Conservation (phyloP, 306 rosid species). For the Cyclanthera cordifolia region DNA sequence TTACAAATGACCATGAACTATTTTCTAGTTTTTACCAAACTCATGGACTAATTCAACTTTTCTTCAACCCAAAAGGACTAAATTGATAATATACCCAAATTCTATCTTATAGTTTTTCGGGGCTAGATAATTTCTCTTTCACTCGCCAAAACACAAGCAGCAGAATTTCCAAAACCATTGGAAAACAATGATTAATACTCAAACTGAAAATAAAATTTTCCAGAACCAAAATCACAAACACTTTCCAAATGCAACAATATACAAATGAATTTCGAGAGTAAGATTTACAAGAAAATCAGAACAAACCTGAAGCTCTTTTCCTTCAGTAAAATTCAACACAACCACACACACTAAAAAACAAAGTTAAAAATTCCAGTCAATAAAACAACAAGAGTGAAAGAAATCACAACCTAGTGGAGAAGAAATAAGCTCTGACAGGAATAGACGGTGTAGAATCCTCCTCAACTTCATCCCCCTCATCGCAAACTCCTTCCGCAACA, state of each 20-base stretch:
- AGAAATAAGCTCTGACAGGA: slow-evolving; percentile 78
- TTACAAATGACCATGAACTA: no score
- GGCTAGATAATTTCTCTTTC: not conserved
- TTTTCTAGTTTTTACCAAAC: no score
- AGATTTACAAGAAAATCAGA: not conserved
- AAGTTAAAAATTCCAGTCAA: not conserved
- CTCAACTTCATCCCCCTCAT: slow-evolving; percentile 24
- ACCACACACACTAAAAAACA: not conserved
- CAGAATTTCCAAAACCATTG: not conserved
- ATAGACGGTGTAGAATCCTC: slow-evolving; percentile 40
- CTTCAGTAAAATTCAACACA: not conserved
- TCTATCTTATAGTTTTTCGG: not conserved
- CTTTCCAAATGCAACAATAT: not conserved
- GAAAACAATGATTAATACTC: not conserved
- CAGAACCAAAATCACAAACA: not conserved
- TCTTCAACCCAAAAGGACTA: no score
- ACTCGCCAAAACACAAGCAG: not conserved
- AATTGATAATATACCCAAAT: no score
- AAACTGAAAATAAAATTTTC: not conserved
- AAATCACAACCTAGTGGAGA: slow-evolving; percentile 59
- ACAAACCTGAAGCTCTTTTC: not conserved
- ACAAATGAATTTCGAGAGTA: not conserved
- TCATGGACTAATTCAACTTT: no score
- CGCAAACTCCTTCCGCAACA: slow-evolving; percentile 31
- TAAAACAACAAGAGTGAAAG: not conserved